A percentile compares a stretch with the other conserved stretches of the same genome.
Conservation (phyloP, 805 yeast genomes). For the Zygosaccharomyces lentus region DNA sequence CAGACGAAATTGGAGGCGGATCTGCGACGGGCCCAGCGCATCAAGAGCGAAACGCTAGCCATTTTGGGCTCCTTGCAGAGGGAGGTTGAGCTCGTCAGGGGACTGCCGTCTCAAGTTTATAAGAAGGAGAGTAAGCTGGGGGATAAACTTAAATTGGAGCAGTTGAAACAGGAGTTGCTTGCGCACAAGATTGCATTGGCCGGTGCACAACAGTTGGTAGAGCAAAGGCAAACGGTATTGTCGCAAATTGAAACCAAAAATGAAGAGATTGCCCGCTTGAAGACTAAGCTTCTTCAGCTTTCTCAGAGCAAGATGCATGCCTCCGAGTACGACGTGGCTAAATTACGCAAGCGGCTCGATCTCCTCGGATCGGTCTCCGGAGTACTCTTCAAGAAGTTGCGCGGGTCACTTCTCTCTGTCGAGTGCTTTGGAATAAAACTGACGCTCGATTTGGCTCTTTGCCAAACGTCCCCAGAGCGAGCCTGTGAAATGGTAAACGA, state of each 20-base stretch:
- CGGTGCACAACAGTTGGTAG: slow-evolving; percentile 7
- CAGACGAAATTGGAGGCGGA: slow-evolving; percentile 18
- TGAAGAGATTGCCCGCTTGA: slow-evolving; percentile 5
- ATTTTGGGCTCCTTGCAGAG: slow-evolving; percentile 18
- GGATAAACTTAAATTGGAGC: slow-evolving; percentile 18
- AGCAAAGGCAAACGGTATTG: slow-evolving; percentile 5
- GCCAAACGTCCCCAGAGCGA: background rate
- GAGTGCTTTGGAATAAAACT: slow-evolving; percentile 5
- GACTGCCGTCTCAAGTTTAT: slow-evolving; percentile 11
- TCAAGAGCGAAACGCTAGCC: slow-evolving; percentile 12
- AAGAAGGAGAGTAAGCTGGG: slow-evolving; percentile 13
- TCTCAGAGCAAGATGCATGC: background rate
- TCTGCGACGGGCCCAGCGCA: slow-evolving; percentile 10
- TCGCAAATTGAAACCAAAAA: slow-evolving; percentile 4
- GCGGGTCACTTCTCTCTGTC: slow-evolving; percentile 10
- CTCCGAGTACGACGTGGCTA: slow-evolving; percentile 13
- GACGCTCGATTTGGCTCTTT: slow-evolving; percentile 6
- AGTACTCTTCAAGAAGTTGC: slow-evolving; percentile 11
- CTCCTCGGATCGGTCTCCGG: slow-evolving; percentile 18
- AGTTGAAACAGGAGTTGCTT: slow-evolving; percentile 17
- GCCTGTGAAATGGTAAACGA: background rate
- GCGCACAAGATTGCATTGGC: slow-evolving; percentile 11
- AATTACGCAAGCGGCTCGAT: slow-evolving; percentile 10
- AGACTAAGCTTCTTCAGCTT: slow-evolving; percentile 12
- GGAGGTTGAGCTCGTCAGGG: slow-evolving; percentile 23